These are phyloP conservation scores for Strobilomyces dryophilus DNA, from an alignment of 768 basidiomycete species.

Conservation along the genomic window DNA sequence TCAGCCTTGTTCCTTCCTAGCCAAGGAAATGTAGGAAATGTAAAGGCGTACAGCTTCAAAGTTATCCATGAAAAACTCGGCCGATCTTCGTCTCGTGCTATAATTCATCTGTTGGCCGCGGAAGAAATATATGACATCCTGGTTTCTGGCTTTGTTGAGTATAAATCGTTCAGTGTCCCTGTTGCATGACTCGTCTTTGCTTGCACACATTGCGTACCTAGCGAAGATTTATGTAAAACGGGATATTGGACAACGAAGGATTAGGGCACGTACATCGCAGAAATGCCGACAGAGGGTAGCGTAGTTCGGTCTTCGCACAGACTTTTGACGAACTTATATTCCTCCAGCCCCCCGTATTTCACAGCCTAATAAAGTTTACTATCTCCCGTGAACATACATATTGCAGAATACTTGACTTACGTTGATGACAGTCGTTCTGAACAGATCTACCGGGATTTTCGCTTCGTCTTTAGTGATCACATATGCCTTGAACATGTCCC, in stretches of 20 bases:
- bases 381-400: background rate
- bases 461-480: conserved; percentile 71
- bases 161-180: conserved; percentile 63
- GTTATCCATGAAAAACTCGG: conserved; percentile 64
- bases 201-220: conserved; percentile 63
- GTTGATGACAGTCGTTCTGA: conserved; percentile 47
- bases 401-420: conserved; percentile 34
- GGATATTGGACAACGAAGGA: background rate
- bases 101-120: conserved; percentile 53
- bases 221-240: background rate
- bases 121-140: conserved; percentile 66
- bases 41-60: conserved; percentile 51
- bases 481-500: conserved; percentile 65
- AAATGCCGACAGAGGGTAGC: conserved; percentile 59
- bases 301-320: conserved; percentile 72
- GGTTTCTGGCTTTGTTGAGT: conserved; percentile 46
- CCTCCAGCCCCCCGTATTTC: conserved; percentile 64
- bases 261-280: conserved; percentile 54
- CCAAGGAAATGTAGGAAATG: background rate
- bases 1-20: conserved; percentile 1
- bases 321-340: conserved; percentile 68
- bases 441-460: conserved; percentile 76
- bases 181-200: conserved; percentile 53
- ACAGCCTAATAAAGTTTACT: conserved; percentile 48
- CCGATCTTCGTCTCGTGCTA: conserved; percentile 48